These are phyloP conservation scores for Bruguiera parviflora DNA, from an alignment of 345 rosid genomes.

Conservation along the genomic window DNA sequence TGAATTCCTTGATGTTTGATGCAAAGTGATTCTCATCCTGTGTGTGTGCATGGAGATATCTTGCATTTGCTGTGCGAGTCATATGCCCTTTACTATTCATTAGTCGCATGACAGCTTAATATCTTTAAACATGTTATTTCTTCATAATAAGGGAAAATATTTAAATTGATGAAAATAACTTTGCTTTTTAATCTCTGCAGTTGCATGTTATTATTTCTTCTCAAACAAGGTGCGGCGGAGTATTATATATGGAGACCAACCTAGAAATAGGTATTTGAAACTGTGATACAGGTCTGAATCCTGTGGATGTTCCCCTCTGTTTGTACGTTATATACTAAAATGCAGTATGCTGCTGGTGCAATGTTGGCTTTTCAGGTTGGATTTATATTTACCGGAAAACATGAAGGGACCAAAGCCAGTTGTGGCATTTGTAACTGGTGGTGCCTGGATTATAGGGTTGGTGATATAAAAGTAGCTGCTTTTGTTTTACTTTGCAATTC, in stretches of 20 bases:
- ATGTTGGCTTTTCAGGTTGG: slow-evolving; percentile 26
- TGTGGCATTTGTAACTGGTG: slow-evolving; percentile 35
- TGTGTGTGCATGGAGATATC: neutral
- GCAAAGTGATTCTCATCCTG: too few relatives aligned
- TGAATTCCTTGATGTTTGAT: neutral
- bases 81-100: neutral
- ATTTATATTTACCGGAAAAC: slow-evolving; percentile 26
- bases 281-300: neutral
- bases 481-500: neutral
- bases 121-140: neutral
- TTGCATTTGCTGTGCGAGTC: neutral
- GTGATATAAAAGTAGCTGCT: slow-evolving; percentile 6
- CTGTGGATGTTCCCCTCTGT: neutral
- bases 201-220: slow-evolving; percentile 33
- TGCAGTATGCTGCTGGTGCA: neutral
- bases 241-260: slow-evolving; percentile 31
- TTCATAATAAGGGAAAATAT: too few relatives aligned
- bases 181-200: slow-evolving; percentile 19
- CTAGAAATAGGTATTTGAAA: slow-evolving; percentile 29
- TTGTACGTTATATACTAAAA: neutral
- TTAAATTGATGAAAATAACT: slow-evolving; percentile 1
- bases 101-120: neutral
- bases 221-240: slow-evolving; percentile 30
- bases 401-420: slow-evolving; percentile 31
- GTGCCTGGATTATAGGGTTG: slow-evolving; percentile 40